Conservation (phyloP, 2,329 filamentous ascomycete species). For the Coniochaeta hoffmannii region DNA sequence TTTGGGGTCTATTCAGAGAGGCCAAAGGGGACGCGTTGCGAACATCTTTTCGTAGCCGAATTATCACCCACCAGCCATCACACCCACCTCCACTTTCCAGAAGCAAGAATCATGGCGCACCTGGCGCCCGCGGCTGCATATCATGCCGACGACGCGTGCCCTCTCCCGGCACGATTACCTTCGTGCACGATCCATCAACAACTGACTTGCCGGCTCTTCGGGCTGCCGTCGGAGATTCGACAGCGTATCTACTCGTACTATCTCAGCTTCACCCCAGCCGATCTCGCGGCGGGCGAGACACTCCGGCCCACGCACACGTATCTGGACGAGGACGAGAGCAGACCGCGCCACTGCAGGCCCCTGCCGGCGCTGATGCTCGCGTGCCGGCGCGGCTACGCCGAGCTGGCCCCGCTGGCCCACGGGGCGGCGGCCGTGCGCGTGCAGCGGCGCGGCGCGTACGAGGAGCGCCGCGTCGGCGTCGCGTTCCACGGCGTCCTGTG, state of each 20-base stretch:
- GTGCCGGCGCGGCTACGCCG: slow-evolving; percentile 4
- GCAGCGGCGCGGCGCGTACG: slow-evolving; percentile 9
- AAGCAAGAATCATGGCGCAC: no score
- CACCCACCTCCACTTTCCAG: no score
- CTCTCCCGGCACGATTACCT: no score
- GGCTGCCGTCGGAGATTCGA: slow-evolving; percentile 4
- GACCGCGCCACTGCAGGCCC: not conserved
- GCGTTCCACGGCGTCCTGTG: slow-evolving; percentile 20
- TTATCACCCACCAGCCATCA: no score
- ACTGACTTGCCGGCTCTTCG: not conserved
- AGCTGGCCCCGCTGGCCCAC: slow-evolving; percentile 12
- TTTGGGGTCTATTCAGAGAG: no score
- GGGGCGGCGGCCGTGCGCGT: slow-evolving; percentile 17
- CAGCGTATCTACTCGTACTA: slow-evolving; percentile 2
- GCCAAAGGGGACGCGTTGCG: no score
- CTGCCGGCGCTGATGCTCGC: slow-evolving; percentile 5
- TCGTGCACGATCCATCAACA: no score
- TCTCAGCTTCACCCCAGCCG: slow-evolving; percentile 3
- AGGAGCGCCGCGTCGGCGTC: slow-evolving; percentile 18
- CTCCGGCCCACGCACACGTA: slow-evolving; percentile 2
- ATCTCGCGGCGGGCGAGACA: slow-evolving; percentile 4
- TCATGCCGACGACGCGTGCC: no score
- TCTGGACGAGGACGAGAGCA: not conserved
- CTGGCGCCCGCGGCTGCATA: no score
- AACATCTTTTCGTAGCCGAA: no score